Evolutionary conservation across 495 filamentous ascomycete genomes (phyloP).

Genomic region (Aspergillus incahuasiensis): DNA sequence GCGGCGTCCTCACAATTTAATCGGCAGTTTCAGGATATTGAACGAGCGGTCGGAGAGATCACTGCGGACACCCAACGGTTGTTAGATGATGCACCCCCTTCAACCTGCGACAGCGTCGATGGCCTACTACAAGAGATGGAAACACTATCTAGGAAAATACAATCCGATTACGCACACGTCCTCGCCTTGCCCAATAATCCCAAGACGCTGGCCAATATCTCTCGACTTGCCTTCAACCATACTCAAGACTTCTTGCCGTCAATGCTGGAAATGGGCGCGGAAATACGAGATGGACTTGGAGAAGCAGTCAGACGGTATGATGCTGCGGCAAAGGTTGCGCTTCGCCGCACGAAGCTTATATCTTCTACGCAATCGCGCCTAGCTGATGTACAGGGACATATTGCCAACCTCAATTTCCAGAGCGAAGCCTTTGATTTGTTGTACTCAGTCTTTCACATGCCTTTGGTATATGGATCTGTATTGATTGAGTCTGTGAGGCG

Average conservation of each 20-base stretch:
- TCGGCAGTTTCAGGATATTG: constrained; percentile 48
- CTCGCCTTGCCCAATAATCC: constrained; percentile 60
- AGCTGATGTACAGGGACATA: constrained; percentile 60
- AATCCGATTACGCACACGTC: constrained; percentile 79
- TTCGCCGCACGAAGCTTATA: constrained; percentile 73
- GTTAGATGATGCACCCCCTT: constrained; percentile 29
- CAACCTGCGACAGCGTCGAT: constrained; percentile 40
- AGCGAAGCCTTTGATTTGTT: constrained; percentile 72
- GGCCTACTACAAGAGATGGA: constrained; percentile 79
- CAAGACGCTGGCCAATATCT: constrained; percentile 73
- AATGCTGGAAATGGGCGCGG: constrained; percentile 60
- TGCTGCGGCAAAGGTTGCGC: constrained; percentile 50
- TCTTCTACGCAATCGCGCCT: constrained; percentile 71
- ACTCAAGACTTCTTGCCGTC: constrained; percentile 85
- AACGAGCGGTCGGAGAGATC: constrained; percentile 48
- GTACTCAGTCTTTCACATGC: constrained; percentile 70
- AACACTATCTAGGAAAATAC: constrained; percentile 77
- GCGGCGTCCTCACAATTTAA: constrained; percentile 49
- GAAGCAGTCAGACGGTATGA: constrained; percentile 63
- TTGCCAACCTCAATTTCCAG: constrained; percentile 66
- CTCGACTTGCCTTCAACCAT: constrained; percentile 80
- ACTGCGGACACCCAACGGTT: constrained; percentile 51
- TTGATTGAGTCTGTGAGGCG: constrained; percentile 79
- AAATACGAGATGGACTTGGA: constrained; percentile 70
- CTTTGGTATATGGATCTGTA: constrained; percentile 82